Conservation (phyloP, 2,329 filamentous ascomycete genomes). For the Macrophomina tecta region DNA sequence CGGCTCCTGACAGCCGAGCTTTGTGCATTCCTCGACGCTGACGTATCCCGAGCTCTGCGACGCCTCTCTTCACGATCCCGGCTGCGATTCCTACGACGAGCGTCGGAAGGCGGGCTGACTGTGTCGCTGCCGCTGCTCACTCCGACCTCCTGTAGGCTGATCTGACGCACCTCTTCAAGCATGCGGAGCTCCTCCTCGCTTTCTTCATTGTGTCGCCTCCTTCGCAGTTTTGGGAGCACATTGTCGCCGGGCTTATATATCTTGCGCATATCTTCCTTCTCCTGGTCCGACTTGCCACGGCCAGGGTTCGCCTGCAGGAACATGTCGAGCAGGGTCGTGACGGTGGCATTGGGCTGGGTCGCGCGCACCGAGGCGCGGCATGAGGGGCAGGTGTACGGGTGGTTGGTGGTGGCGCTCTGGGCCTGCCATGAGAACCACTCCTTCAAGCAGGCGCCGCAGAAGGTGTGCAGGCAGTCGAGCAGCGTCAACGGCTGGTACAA, state of each 20-base stretch:
- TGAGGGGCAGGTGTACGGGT: constrained; percentile 85
- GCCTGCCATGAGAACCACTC: constrained; percentile 93
- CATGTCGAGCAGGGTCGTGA: constrained; percentile 89
- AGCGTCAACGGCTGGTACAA: constrained; percentile 89
- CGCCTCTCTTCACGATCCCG: constrained; percentile 32
- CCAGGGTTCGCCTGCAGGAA: constrained; percentile 80
- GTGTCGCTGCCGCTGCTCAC: constrained; percentile 43
- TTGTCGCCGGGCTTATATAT: constrained; percentile 84
- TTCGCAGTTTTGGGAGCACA: constrained; percentile 69
- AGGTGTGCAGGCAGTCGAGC: constrained; percentile 93
- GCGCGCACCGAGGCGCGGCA: constrained; percentile 87
- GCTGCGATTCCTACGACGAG: constrained; percentile 42
- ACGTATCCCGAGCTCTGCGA: constrained; percentile 25
- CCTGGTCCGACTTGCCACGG: constrained; percentile 70
- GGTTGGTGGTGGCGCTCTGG: constrained; percentile 58
- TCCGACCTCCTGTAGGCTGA: constrained; percentile 74
- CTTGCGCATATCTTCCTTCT: constrained; percentile 76
- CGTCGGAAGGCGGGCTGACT: constrained; percentile 49
- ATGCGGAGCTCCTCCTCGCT: constrained; percentile 73
- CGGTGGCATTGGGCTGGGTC: constrained; percentile 87
- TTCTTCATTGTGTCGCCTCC: constrained; percentile 56
- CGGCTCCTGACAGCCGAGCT: neutral
- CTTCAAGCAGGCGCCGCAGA: constrained; percentile 92
- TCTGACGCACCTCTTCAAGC: constrained; percentile 72
- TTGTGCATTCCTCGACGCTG: constrained; percentile 1